phyloP scores from a whole-genome alignment of 805 yeast genomes.

The Yarrowia sp. region DNA sequence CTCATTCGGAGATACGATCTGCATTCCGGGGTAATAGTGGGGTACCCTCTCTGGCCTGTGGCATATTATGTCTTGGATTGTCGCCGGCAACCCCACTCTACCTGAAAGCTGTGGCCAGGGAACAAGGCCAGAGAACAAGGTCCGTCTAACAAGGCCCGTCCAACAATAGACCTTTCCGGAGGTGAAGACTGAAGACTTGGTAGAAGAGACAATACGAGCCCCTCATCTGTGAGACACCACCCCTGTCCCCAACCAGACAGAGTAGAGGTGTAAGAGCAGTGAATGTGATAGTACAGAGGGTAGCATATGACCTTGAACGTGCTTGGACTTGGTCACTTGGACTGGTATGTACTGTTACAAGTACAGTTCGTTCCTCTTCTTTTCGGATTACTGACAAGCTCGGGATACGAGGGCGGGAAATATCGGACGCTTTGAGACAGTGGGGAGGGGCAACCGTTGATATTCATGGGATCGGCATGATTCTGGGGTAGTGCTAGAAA shows the following conservation, averaged over 20 bases:
- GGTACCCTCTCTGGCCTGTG: neutral
- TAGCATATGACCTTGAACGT: neutral
- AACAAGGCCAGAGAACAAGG: no score
- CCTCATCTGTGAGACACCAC: conserved; percentile 20
- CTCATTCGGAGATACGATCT: conserved; percentile 33
- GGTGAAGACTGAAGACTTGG: no score
- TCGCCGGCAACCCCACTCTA: conserved; percentile 5
- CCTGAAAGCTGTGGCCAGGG: neutral
- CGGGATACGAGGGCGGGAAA: conserved; percentile 3
- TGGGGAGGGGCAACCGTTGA: conserved; percentile 11
- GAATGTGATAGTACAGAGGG: neutral
- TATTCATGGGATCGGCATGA: conserved; percentile 16
- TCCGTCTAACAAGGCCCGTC: no score
- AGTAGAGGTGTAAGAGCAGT: no score
- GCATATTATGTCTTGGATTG: no score
- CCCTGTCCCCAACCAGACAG: conserved; percentile 29
- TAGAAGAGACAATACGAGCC: conserved; percentile 1
- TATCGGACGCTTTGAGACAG: conserved; percentile 2
- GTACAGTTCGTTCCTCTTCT: no score
- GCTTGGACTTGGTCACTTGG: no score
- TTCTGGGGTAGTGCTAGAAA: neutral
- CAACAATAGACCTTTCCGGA: neutral
- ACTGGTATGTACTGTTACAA: no score
- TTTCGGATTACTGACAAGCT: no score
- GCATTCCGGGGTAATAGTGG: conserved; percentile 37